These are phyloP conservation scores for Pneumocystis canis DNA, from an alignment of 1,139 yeast genomes.

Conservation along the genomic window DNA sequence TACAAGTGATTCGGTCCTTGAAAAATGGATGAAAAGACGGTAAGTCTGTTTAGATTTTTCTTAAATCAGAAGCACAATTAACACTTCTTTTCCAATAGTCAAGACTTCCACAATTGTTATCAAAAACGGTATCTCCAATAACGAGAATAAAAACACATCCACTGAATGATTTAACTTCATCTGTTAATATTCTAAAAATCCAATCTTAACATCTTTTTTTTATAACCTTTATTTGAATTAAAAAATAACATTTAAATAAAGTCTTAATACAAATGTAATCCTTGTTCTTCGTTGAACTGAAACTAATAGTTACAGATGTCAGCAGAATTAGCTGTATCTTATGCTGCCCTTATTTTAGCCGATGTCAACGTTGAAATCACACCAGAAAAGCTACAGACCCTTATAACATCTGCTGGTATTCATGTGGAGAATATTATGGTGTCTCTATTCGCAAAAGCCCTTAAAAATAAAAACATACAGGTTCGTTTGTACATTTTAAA, in stretches of 20 bases:
- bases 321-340: conserved; percentile 11
- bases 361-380: conserved; percentile 12
- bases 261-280: no score
- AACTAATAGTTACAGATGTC: not conserved
- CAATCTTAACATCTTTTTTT: no score
- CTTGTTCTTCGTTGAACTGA: no score
- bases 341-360: conserved; percentile 13
- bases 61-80: not conserved
- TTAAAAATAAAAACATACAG: conserved; percentile 92
- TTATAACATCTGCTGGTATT: conserved; percentile 84
- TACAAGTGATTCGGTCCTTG: not conserved
- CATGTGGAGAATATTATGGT: conserved; percentile 69
- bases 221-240: no score
- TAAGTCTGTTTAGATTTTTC: no score
- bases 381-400: conserved; percentile 64
- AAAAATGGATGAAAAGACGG: not conserved
- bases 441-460: conserved; percentile 92
- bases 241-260: no score
- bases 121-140: not conserved
- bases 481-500: conserved; percentile 64
- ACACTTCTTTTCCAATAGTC: not conserved
- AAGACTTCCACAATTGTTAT: not conserved
- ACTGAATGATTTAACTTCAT: not conserved
- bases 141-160: not conserved
- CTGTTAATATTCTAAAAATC: not conserved